Evolutionary conservation across 805 yeast species (phyloP).

Genomic region (Wickerhamiella azyma): DNA sequence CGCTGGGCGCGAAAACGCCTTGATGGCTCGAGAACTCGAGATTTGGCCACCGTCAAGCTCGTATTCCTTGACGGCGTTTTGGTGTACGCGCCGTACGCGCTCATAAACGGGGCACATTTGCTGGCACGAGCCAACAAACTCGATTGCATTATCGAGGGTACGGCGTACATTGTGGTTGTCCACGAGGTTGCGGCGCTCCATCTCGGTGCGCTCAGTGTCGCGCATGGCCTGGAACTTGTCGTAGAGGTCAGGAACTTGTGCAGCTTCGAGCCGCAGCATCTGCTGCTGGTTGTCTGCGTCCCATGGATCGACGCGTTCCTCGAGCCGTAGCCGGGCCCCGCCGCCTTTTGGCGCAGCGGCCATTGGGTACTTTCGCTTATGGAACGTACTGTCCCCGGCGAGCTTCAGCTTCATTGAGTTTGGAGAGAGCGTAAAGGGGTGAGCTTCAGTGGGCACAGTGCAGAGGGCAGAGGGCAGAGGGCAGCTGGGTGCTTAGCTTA

Average conservation of each 20-base stretch:
- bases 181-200: conserved; percentile 72
- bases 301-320: conserved; percentile 34
- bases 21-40: conserved; percentile 51
- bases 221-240: conserved; percentile 58
- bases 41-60: conserved; percentile 61
- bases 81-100: conserved; percentile 72
- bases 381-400: conserved; percentile 7
- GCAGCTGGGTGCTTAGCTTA: too few relatives aligned
- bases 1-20: conserved; percentile 91
- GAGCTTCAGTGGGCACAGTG: too few relatives aligned
- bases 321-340: not conserved
- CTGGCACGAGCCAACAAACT: conserved; percentile 72
- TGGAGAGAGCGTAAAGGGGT: too few relatives aligned
- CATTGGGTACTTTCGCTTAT: conserved; percentile 5
- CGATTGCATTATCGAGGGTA: conserved; percentile 74
- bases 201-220: conserved; percentile 55
- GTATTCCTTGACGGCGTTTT: conserved; percentile 67
- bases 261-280: conserved; percentile 35
- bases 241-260: conserved; percentile 57
- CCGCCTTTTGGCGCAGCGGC: not conserved
- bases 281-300: conserved; percentile 57
- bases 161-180: conserved; percentile 77
- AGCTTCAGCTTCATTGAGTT: conserved; percentile 1
- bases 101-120: conserved; percentile 96
- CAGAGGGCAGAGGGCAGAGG: too few relatives aligned